Conservation (phyloP, 768 basidiomycete species). For the Pilatotrama ljubarskyi region DNA sequence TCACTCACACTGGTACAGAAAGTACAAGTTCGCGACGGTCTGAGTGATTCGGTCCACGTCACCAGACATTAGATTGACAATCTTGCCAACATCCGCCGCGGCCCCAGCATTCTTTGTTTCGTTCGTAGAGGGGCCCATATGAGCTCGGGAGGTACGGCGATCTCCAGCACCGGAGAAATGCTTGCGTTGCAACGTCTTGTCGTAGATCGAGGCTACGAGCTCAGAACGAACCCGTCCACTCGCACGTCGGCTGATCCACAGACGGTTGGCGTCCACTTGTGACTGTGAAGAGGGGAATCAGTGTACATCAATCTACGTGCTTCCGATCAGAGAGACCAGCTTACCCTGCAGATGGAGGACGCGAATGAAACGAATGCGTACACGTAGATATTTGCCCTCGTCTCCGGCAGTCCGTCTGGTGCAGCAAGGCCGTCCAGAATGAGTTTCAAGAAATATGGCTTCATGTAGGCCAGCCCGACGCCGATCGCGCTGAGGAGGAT, state of each 20-base stretch:
- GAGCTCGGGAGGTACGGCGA: constrained; percentile 26
- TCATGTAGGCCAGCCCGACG: constrained; percentile 74
- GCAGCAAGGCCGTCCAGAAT: constrained; percentile 60
- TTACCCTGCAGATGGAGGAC: constrained; percentile 55
- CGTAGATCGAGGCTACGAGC: constrained; percentile 85
- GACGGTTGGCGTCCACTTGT: constrained; percentile 69
- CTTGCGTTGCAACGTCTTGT: constrained; percentile 81
- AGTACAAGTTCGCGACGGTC: constrained; percentile 57
- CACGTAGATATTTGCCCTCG: constrained; percentile 64
- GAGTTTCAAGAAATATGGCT: constrained; percentile 83
- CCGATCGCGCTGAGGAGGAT: constrained; percentile 65
- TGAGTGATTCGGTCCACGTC: constrained; percentile 64
- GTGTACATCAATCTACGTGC: not conserved
- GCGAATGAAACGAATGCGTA: constrained; percentile 77
- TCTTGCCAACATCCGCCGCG: constrained; percentile 86
- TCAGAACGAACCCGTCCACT: constrained; percentile 70
- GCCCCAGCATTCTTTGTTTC: constrained; percentile 51
- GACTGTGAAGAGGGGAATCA: constrained; percentile 35
- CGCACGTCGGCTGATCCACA: constrained; percentile 82
- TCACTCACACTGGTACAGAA: constrained; percentile 61
- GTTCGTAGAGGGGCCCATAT: constrained; percentile 35
- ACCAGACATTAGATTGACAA: constrained; percentile 86
- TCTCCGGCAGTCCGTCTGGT: constrained; percentile 36
- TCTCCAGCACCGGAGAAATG: constrained; percentile 76
- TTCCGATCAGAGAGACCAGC: constrained; percentile 6